Evolutionary conservation across 1,139 yeast species (phyloP), one percentile per base, ranked within the genome.

Genomic region (Geotrichum siamense): DNA sequence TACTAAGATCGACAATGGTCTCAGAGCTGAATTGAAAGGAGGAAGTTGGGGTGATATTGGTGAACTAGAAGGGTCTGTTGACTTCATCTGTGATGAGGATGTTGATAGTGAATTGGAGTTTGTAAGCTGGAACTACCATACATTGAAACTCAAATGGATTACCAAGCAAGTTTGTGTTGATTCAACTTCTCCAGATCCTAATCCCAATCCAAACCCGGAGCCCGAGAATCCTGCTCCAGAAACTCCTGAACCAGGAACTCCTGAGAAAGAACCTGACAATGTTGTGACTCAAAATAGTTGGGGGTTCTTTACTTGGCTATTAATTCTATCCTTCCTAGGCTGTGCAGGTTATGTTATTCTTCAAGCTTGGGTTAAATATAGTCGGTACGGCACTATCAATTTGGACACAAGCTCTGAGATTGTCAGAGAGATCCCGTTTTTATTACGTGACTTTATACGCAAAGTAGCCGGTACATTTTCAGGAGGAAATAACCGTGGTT

Each of bases 401-500:
- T 68, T 57, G 54, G 76, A 51, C 57, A 74, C 58, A 61, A 69
- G 59, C 58, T 69, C 68, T 53, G 76, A 58, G 38, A 77, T 83
- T 1, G 65, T 79, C 44, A 69, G 76, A 51, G 97, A 89, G 57
- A 79, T 87, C 45, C 71, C 83, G 36, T 94, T 83, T 53, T 79
- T 87, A 3, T 65, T 85, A 43, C 94, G 96, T 3, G 79, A 78
- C 31, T 82, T 89, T 53, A 58, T 76, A 28, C 72, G 70, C 51
- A 96, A 87, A 62, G 72, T 87, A 3, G 67, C 78, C 35, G 76
- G 75, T 48, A 84, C 80, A 53, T 70, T 89, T 50, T 74, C 86
- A 21, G 85, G 93, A n/a, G 86, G 91, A n/a, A 62, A 71, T 38
- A 60, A 72, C 55, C 75, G 96, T 60, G 94, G 94, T 26, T 87